Evolutionary conservation across 169 alveolate genomes (phyloP).

Genomic region (Cyclospora cayetanensis): DNA sequence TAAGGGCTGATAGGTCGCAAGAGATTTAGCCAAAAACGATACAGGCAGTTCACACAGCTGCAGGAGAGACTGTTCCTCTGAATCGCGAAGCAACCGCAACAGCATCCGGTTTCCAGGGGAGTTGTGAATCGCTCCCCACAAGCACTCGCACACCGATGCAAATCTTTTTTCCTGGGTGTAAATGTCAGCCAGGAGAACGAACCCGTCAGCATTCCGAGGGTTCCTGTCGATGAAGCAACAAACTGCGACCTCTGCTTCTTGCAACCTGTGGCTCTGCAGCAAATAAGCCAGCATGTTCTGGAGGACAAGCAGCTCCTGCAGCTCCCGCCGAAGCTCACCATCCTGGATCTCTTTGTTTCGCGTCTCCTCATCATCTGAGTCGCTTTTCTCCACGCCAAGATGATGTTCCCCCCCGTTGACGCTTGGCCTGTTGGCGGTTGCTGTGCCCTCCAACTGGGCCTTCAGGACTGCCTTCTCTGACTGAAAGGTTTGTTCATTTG

Average conservation of each 20-base stretch:
- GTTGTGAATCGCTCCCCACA: conserved; percentile 59
- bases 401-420: too few relatives aligned
- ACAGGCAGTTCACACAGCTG: conserved; percentile 38
- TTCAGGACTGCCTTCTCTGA: too few relatives aligned
- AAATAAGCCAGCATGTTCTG: conserved; percentile 25
- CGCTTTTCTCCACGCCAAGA: too few relatives aligned
- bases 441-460: too few relatives aligned
- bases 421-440: too few relatives aligned
- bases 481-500: too few relatives aligned
- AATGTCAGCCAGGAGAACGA: conserved; percentile 34
- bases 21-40: background rate
- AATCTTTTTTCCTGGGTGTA: background rate
- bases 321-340: too few relatives aligned
- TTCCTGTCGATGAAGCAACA: conserved; percentile 46
- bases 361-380: too few relatives aligned
- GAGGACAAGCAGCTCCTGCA: conserved; percentile 5
- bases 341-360: too few relatives aligned
- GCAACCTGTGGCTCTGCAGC: background rate
- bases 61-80: conserved; percentile 36
- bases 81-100: conserved; percentile 6
- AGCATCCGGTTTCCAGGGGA: conserved; percentile 33
- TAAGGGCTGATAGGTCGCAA: background rate
- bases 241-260: conserved; percentile 41
- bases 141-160: background rate
- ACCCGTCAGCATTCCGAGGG: conserved; percentile 38